Percentiles rank a stretch among this genome's conserved stretches.
phyloP scores from a whole-genome alignment of 2,329 filamentous ascomycete genomes.

The Cladophialophora immunda region DNA sequence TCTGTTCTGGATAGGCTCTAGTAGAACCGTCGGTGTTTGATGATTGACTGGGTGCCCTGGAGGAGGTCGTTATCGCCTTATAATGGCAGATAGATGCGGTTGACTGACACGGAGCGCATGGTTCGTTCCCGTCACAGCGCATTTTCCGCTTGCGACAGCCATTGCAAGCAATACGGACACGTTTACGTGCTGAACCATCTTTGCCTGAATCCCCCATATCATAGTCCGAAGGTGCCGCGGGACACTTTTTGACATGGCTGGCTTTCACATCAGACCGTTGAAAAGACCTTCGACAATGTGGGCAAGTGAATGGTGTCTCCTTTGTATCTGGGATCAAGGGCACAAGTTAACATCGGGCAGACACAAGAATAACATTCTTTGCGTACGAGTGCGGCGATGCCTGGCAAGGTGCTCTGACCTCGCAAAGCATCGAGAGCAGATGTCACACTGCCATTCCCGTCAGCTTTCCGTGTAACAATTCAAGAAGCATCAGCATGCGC shows the following conservation, averaged over 20 bases:
- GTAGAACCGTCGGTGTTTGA: slow-evolving; percentile 6
- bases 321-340: slow-evolving; percentile 23
- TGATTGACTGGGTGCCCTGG: slow-evolving; percentile 8
- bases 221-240: slow-evolving; percentile 18
- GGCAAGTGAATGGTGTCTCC: slow-evolving; percentile 27
- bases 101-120: slow-evolving; percentile 34
- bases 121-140: slow-evolving; percentile 40
- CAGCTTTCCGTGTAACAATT: slow-evolving; percentile 1
- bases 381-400: slow-evolving; percentile 25
- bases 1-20: background rate
- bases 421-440: slow-evolving; percentile 29
- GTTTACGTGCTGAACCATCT: slow-evolving; percentile 24
- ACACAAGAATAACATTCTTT: too few species aligned
- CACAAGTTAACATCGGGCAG: too few species aligned
- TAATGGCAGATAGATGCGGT: slow-evolving; percentile 18
- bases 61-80: slow-evolving; percentile 1
- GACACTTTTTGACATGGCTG: slow-evolving; percentile 27
- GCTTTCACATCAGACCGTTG: slow-evolving; percentile 28
- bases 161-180: slow-evolving; percentile 41
- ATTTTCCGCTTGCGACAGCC: slow-evolving; percentile 41
- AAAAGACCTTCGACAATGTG: slow-evolving; percentile 24
- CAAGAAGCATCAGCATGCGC: background rate
- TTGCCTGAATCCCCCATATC: background rate
- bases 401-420: slow-evolving; percentile 29
- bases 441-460: slow-evolving; percentile 22